These are phyloP conservation scores for Fusarium guadeloupense DNA, from an alignment of 2,329 filamentous ascomycete species.

Conservation along the genomic window DNA sequence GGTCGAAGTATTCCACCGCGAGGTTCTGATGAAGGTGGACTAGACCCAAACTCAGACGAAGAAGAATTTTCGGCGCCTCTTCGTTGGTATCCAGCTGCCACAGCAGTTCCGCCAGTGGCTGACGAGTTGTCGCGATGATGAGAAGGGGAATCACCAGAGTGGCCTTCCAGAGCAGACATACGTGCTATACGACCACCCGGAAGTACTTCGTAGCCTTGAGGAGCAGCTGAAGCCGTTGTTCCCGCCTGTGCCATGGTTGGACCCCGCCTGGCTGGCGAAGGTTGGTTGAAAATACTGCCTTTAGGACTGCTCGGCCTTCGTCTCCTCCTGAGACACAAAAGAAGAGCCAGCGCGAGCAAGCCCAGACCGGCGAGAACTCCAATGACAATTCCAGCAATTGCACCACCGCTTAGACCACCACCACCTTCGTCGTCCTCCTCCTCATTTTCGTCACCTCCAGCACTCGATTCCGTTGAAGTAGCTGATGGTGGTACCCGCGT, in stretches of 20 bases:
- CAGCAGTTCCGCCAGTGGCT: conserved; percentile 51
- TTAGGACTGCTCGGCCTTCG: conserved; percentile 68
- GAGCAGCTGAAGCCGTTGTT: conserved; percentile 37
- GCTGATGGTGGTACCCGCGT: conserved; percentile 55
- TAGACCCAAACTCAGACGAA: conserved; percentile 76
- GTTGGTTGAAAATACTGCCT: conserved; percentile 88
- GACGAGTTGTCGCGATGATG: conserved; percentile 57
- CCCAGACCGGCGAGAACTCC: conserved; percentile 78
- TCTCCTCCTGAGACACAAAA: conserved; percentile 69
- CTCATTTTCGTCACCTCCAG: conserved; percentile 25
- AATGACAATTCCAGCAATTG: conserved; percentile 90
- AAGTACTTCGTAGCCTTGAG: conserved; percentile 75
- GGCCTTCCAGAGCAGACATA: conserved; percentile 91
- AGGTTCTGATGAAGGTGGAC: conserved; percentile 71
- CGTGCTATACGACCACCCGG: conserved; percentile 90
- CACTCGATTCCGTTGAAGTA: conserved; percentile 32
- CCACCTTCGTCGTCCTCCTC: conserved; percentile 32
- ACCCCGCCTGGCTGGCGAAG: conserved; percentile 73
- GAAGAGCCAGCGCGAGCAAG: conserved; percentile 73
- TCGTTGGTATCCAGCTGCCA: conserved; percentile 60
- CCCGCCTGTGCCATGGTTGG: conserved; percentile 52
- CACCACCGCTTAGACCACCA: conserved; percentile 75
- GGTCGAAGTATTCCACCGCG: conserved; percentile 66
- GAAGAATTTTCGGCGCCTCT: conserved; percentile 67
- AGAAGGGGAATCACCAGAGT: conserved; percentile 69